Conservation (phyloP, 1,284 basidiomycete genomes). For the Porphyrellus sp. region DNA sequence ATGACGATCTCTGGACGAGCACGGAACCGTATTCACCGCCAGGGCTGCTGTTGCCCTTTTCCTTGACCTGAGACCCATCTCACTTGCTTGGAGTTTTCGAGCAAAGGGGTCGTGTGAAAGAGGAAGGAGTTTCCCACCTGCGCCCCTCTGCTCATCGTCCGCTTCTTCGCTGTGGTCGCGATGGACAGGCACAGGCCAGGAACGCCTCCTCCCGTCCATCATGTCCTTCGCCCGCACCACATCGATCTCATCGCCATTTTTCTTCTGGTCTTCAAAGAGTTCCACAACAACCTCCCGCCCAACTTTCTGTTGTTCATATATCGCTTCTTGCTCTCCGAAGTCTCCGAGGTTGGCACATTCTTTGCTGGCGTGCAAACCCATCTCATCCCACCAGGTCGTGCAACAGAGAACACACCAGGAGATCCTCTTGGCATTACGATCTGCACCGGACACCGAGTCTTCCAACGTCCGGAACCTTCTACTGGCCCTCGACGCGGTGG, state of each 20-base stretch:
- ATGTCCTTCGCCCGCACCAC: conserved; percentile 71
- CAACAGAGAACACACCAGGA: conserved; percentile 41
- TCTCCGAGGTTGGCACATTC: conserved; percentile 42
- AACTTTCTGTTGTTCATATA: conserved; percentile 61
- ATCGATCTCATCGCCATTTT: conserved; percentile 62
- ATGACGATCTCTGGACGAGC: not conserved
- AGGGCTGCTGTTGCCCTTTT: conserved; percentile 34
- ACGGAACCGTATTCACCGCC: conserved; percentile 28
- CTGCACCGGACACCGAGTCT: conserved; percentile 28
- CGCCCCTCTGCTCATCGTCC: not conserved
- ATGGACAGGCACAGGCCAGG: conserved; percentile 34
- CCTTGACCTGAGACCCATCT: conserved; percentile 27
- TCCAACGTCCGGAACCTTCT: conserved; percentile 34
- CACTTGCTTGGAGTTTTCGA: not conserved
- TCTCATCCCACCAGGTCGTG: conserved; percentile 34
- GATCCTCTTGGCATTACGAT: conserved; percentile 33
- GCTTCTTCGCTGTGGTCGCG: too few relatives aligned
- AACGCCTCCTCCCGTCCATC: conserved; percentile 54
- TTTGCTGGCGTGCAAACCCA: not conserved
- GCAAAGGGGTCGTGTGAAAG: conserved; percentile 7
- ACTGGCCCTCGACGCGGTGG: conserved; percentile 42
- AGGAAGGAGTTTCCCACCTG: conserved; percentile 28
- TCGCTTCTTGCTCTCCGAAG: conserved; percentile 59
- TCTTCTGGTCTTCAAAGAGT: conserved; percentile 56
- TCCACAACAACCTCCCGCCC: conserved; percentile 49